These are phyloP conservation scores for Acer campestre DNA, from an alignment of 345 rosid genomes.

Conservation along the genomic window DNA sequence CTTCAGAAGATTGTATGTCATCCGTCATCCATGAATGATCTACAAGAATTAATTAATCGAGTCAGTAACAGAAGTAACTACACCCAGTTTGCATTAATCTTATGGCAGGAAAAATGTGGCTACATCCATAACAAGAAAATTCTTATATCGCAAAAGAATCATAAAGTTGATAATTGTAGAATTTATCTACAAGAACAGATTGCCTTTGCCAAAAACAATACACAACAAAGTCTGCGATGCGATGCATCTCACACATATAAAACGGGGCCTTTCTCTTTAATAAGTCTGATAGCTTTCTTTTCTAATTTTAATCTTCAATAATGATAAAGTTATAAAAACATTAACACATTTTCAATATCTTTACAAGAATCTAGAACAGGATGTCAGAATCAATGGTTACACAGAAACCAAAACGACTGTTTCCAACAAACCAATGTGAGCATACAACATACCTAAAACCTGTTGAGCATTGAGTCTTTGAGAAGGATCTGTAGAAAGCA, in stretches of 20 bases:
- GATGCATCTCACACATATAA: too few relatives aligned
- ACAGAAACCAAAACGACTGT: background rate
- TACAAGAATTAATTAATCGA: constrained; percentile 21
- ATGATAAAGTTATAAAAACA: background rate
- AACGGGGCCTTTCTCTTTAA: background rate
- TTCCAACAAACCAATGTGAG: constrained; percentile 2
- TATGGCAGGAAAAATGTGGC: too few relatives aligned
- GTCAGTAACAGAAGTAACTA: background rate
- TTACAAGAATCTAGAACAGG: background rate
- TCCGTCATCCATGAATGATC: constrained; percentile 60
- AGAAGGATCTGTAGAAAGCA: constrained; percentile 56
- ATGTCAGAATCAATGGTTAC: background rate
- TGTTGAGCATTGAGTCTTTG: constrained; percentile 53
- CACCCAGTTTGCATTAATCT: background rate
- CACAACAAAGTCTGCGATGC: background rate
- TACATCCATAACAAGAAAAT: background rate
- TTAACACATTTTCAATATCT: background rate
- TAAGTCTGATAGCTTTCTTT: background rate
- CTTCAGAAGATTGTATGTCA: constrained; percentile 24
- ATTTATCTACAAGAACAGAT: background rate
- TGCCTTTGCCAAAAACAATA: background rate
- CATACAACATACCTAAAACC: constrained; percentile 56
- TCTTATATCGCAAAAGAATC: background rate
- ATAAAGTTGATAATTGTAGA: background rate
- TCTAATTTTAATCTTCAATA: background rate